A percentile compares a stretch with the other conserved stretches of the same genome.
Conservation (phyloP, 805 yeast species). For the Debaryomyces hansenii region DNA sequence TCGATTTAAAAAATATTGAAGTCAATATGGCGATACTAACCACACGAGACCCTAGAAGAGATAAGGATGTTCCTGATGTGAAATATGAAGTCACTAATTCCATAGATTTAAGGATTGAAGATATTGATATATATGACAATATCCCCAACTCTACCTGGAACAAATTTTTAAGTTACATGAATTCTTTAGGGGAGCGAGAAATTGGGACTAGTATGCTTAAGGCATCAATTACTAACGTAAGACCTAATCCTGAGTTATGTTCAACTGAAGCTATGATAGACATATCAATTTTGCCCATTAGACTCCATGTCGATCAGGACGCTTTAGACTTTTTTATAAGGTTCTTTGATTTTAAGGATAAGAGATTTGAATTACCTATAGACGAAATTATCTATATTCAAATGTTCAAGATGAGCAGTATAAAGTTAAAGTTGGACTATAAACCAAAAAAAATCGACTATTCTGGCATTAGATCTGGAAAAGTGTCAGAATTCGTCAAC, state of each 20-base stretch:
- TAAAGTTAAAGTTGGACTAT: slow-evolving; percentile 75
- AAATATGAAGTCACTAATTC: slow-evolving; percentile 49
- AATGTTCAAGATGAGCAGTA: slow-evolving; percentile 58
- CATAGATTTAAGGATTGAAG: slow-evolving; percentile 49
- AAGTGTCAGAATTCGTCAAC: slow-evolving; percentile 82
- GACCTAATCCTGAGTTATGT: slow-evolving; percentile 64
- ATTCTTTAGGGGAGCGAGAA: slow-evolving; percentile 70
- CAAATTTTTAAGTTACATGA: slow-evolving; percentile 69
- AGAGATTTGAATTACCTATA: slow-evolving; percentile 60
- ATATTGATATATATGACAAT: slow-evolving; percentile 68
- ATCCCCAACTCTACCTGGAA: slow-evolving; percentile 91
- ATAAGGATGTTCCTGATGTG: slow-evolving; percentile 27
- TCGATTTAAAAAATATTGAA: slow-evolving; percentile 57
- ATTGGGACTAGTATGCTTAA: slow-evolving; percentile 63
- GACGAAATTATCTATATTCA: slow-evolving; percentile 72
- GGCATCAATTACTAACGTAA: slow-evolving; percentile 52
- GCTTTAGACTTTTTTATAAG: slow-evolving; percentile 80
- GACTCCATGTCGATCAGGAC: slow-evolving; percentile 90
- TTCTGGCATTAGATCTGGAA: slow-evolving; percentile 82
- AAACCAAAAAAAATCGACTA: slow-evolving; percentile 89
- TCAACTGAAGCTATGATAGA: slow-evolving; percentile 65
- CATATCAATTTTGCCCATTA: slow-evolving; percentile 64
- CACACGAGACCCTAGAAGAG: slow-evolving; percentile 47
- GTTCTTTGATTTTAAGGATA: slow-evolving; percentile 78
- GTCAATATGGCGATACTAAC: slow-evolving; percentile 46